phyloP scores from a whole-genome alignment of 2,329 filamentous ascomycete species.

The Exophiala sp. region DNA sequence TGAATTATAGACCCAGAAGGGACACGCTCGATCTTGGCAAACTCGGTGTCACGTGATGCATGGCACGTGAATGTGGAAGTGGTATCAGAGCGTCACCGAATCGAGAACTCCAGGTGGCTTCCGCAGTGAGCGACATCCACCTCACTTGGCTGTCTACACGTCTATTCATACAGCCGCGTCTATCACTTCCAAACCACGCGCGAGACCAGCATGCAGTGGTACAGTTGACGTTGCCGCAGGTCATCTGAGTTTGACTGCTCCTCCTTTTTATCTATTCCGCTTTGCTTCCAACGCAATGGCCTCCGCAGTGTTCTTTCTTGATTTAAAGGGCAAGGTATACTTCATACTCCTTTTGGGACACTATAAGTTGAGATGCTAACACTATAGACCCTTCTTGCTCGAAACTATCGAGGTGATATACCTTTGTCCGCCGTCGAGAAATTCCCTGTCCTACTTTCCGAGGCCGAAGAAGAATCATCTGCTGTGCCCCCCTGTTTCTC shows the following conservation, averaged over 20 bases:
- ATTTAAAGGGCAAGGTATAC: conserved; percentile 95
- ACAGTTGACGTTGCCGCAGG: neutral
- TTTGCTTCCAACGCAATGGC: conserved; percentile 60
- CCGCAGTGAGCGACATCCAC: neutral
- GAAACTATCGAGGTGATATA: conserved; percentile 97
- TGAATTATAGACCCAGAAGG: too few relatives aligned
- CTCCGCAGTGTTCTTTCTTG: conserved; percentile 95
- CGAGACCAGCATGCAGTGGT: neutral
- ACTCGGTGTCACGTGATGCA: neutral
- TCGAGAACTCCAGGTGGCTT: neutral
- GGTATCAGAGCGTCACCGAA: neutral
- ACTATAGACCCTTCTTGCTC: conserved; percentile 82
- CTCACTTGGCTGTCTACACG: too few relatives aligned
- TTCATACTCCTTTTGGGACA: neutral
- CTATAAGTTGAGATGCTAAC: conserved; percentile 12
- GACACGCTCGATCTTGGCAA: too few relatives aligned
- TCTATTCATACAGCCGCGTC: neutral
- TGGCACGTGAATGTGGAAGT: neutral
- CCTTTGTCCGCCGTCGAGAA: conserved; percentile 99
- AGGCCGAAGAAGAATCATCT: conserved; percentile 98
- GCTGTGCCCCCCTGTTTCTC: conserved; percentile 97
- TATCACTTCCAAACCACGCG: neutral
- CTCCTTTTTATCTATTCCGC: neutral
- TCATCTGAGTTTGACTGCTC: neutral
- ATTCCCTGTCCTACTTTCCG: conserved; percentile 89